A percentile compares a stretch with the other conserved stretches of the same genome.
phyloP scores from a whole-genome alignment of 345 rosid species.

The Hypericum androsaemum region DNA sequence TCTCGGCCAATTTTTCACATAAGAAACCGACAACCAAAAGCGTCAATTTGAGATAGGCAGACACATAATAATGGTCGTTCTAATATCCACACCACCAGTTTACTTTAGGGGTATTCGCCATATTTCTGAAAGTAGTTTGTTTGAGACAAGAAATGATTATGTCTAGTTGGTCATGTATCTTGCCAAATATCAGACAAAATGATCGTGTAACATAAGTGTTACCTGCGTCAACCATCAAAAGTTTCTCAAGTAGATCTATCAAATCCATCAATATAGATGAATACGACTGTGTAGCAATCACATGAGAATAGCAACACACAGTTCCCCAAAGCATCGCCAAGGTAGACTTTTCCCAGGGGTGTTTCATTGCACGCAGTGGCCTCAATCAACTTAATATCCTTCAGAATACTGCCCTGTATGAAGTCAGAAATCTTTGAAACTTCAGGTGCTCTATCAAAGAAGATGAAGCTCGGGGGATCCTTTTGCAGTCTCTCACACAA shows the following conservation, averaged over 20 bases:
- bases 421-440: conserved; percentile 34
- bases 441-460: conserved; percentile 33
- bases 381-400: conserved; percentile 25
- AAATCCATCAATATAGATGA: conserved; percentile 39
- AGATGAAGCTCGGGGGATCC: conserved; percentile 17
- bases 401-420: conserved; percentile 28
- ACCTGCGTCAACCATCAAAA: conserved; percentile 41
- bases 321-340: conserved; percentile 69
- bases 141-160: too few species aligned
- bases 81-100: too few species aligned
- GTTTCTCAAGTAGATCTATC: conserved; percentile 40
- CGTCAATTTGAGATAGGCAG: too few species aligned
- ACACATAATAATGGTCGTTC: too few species aligned
- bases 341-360: conserved; percentile 24
- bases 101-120: too few species aligned
- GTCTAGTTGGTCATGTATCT: too few species aligned
- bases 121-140: too few species aligned
- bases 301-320: conserved; percentile 51
- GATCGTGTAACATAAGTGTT: conserved; percentile 7
- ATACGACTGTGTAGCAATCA: conserved; percentile 26
- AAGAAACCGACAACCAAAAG: too few species aligned
- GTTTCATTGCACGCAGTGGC: too few species aligned
- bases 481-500: conserved; percentile 53
- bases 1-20: background rate
- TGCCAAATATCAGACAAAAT: too few species aligned